Evolutionary conservation across 345 rosid species (phyloP), one percentile per base, ranked within the genome.

Genomic region (Moricandia arvensis): DNA sequence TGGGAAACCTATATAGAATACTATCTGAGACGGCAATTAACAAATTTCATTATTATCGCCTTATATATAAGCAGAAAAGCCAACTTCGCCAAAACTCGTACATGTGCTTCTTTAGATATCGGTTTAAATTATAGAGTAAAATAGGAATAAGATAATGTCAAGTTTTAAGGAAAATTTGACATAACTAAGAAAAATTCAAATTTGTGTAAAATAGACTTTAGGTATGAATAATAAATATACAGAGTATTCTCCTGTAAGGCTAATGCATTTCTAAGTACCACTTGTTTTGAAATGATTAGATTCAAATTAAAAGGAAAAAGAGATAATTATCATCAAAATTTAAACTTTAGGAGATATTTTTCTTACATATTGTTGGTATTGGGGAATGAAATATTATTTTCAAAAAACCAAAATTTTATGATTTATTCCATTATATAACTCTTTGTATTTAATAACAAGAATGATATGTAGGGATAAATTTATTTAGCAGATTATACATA

Each of bases 11-110:
- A 59, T 43, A 55, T n/a, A 66, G 2, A 18, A 59, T 30, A 75
- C 30, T 15, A 21, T 55, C 9, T 63, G 61, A 58, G 72, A 58
- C 76, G 75, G 38, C 76, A 16, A 68, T 67, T 26, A 60, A 35
- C 73, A 69, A 55, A 55, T 69, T 29, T 7, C 66, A 57, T 70
- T 41, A 41, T 34, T 9, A 24, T 24, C 12, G 53, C 51, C 59
- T 47, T 13, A 37, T 33, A 31, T 8, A 21, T 21, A 21, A n/a
- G 68, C 17, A 59, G 29, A 12, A 68, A 61, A 69, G 79, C 53
- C 79, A 76, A 76, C 69, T 76, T 76, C 58, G 63, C 38, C 67
- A 24, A 59, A 35, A 49, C 47, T 30, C 38, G 62, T 68, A 75
- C 66, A 24, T 47, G 33, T 35, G 35, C 17, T 47, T 57, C 29